Evolutionary conservation across 75 land plant species (phyloP).

Genomic region (Selaginella moellendorffii): DNA sequence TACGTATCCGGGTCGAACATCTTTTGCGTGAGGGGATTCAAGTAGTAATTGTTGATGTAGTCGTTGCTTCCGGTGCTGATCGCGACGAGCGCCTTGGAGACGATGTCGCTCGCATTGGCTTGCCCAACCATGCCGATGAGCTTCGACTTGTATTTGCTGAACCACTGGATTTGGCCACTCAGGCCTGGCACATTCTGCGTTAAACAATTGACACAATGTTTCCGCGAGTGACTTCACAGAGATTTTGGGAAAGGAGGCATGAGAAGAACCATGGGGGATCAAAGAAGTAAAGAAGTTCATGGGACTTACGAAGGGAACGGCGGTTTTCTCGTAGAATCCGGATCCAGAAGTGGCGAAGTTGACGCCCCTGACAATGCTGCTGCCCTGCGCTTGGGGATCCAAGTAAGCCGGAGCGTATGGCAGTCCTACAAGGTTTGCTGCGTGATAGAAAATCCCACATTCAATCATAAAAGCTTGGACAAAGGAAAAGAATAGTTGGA

Average conservation of each 20-base stretch:
- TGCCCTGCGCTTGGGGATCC: not conserved
- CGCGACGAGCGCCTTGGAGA: constrained; percentile 24
- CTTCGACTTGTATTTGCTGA: not conserved
- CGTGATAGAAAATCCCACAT: not conserved
- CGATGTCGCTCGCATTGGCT: not conserved
- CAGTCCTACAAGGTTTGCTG: not conserved
- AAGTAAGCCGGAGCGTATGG: not conserved
- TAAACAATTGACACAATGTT: too few species aligned
- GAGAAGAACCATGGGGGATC: not conserved
- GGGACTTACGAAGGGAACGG: not conserved
- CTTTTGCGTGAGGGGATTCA: constrained; percentile 40
- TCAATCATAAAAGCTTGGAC: not conserved
- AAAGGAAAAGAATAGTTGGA: too few species aligned
- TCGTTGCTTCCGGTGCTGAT: constrained; percentile 67
- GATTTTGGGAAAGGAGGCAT: not conserved
- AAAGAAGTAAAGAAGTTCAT: not conserved
- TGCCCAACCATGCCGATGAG: not conserved
- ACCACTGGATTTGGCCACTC: not conserved
- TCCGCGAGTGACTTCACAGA: too few species aligned
- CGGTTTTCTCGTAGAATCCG: not conserved
- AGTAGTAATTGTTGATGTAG: constrained; percentile 63
- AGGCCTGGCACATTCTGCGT: not conserved
- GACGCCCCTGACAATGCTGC: not conserved
- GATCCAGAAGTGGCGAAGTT: not conserved
- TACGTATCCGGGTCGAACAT: constrained; percentile 28